These are phyloP conservation scores for Dorcoceras hygrometricum DNA, from an alignment of 257 asterid genomes.

Conservation along the genomic window DNA sequence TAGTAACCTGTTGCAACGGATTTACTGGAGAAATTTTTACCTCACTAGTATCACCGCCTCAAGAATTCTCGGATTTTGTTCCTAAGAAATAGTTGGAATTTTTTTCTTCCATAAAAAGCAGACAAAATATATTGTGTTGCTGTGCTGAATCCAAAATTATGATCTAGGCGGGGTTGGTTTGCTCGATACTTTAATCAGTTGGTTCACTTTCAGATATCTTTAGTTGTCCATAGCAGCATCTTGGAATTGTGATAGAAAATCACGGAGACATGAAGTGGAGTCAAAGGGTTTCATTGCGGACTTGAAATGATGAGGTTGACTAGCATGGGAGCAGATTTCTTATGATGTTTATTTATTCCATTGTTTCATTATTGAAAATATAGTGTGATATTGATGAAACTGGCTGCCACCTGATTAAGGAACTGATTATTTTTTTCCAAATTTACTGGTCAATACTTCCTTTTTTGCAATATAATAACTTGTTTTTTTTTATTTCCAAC, in stretches of 20 bases:
- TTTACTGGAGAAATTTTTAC: conserved; percentile 4
- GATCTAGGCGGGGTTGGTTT: conserved; percentile 3
- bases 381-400: background rate
- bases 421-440: background rate
- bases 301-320: conserved; percentile 5
- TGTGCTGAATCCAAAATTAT: background rate
- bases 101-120: background rate
- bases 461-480: background rate
- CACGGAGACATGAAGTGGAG: background rate
- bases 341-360: conserved; percentile 1
- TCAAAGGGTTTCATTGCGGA: conserved; percentile 12
- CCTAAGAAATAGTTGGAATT: background rate
- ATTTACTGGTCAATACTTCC: conserved; percentile 10
- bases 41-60: background rate
- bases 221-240: background rate
- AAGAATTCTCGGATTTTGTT: background rate
- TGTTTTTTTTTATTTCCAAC: background rate
- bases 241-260: conserved; percentile 6
- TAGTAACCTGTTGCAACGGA: conserved; percentile 12
- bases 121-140: background rate
- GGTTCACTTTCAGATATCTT: background rate
- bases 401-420: background rate
- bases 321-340: background rate
- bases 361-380: conserved; percentile 1
- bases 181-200: conserved; percentile 14